Base-by-base conservation (phyloP, 768 basidiomycete species). In the Pleurotus djamor region DNA sequence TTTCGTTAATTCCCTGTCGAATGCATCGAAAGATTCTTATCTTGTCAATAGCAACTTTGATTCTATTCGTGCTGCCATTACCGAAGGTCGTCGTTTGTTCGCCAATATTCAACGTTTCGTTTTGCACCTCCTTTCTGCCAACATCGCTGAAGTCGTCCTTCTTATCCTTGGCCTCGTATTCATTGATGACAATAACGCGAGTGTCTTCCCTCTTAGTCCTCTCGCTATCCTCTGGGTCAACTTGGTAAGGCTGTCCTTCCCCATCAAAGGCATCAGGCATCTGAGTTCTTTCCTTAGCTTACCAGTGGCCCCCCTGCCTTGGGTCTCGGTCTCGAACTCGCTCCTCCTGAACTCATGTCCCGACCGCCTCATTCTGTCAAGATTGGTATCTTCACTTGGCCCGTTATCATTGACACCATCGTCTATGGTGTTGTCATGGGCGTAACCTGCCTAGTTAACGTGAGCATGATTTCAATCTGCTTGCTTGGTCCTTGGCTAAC, bases 101-200 rank as follows among this genome's bases (percentile, higher is more conserved):
- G 74, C 76, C 60, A 86, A 85, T 69, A 80, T 87, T 57, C 76
- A 79, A 49, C 78, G 81, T 59, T 85, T 85, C 66, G 72, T 84
- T 35, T 69, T 85, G 12, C 83, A 84, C 62, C 74, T 87, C 2
- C 66, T 85, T 5, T 72, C 80, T 8, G 79, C 69, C 35, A 85
- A 86, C 60, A 72, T 86, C 16, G 83, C 79, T 9, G 81, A 85
- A 71, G 82, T 83, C 7, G 66, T 83, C 4, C 73, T 83, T 4
- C 66, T 87, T 33, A 72, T 85, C 58, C 71, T 86, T 54, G 85
- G 85, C 8, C 74, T 86, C n/a, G 80, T 79, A 9, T 86, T 86
- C 73, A 73, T 80, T 59, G 82, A 85, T 61, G 67, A 71, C 6
- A 70, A 75, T 48, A 73, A 73, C 0, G 66, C 71, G 34, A 80